Percentiles rank a stretch among this genome's conserved stretches.
Evolutionary conservation across 1,284 basidiomycete genomes (phyloP).

Genomic region (Neonothopanus nambi): DNA sequence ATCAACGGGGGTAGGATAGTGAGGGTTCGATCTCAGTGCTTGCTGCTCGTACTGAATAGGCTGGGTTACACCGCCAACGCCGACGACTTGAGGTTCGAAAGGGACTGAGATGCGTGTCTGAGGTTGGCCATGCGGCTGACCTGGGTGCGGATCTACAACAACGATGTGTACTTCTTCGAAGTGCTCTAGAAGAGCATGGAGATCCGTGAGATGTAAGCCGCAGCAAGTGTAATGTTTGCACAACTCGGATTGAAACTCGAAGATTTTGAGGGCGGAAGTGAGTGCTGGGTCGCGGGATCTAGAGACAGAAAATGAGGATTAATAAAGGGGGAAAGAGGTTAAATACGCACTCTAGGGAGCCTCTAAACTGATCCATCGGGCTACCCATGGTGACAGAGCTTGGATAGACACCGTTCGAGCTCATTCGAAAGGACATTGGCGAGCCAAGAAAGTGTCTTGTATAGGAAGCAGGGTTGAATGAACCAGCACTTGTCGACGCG

Average conservation of each 20-base stretch:
- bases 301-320: conserved; percentile 55
- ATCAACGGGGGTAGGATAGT: conserved; percentile 53
- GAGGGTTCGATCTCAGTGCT: conserved; percentile 21
- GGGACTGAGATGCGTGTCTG: conserved; percentile 45
- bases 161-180: conserved; percentile 85
- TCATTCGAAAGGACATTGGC: conserved; percentile 65
- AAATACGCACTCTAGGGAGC: conserved; percentile 59
- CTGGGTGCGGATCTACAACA: conserved; percentile 55
- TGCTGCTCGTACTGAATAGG: conserved; percentile 21
- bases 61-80: conserved; percentile 17
- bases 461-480: conserved; percentile 64
- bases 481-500: conserved; percentile 37
- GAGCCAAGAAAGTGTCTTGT: conserved; percentile 68
- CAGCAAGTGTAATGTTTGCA: conserved; percentile 87
- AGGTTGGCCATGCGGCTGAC: conserved; percentile 30
- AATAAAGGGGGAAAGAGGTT: conserved; percentile 30
- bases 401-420: conserved; percentile 51
- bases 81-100: conserved; percentile 41
- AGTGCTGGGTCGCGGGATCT: conserved; percentile 51
- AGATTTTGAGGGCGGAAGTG: conserved; percentile 64
- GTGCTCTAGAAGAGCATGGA: conserved; percentile 85
- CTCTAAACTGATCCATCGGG: conserved; percentile 59
- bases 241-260: conserved; percentile 71
- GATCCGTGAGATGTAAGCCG: conserved; percentile 74
- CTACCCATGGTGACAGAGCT: conserved; percentile 51